Evolutionary conservation across 257 asterid genomes (phyloP), one percentile per base, ranked within the genome.

Genomic region (Leonotis leonurus): DNA sequence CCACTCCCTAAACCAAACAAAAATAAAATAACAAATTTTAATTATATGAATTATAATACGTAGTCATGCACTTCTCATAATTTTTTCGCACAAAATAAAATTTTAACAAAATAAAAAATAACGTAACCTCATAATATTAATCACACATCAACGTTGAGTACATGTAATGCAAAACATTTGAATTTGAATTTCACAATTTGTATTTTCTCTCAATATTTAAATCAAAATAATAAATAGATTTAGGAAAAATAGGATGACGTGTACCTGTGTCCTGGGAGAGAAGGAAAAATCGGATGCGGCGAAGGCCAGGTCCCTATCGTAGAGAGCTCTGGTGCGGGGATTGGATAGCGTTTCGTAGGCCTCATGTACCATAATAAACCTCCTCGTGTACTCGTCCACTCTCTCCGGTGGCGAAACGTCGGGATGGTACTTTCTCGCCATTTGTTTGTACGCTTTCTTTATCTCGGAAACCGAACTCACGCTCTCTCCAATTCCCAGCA

Each of bases 291-390:
- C 72, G 11, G 27, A 32, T 0, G 77, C 81, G 16, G 77, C 81
- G 17, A 53, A 37, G 3, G 80, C 77, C 68, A 83, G 51, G 61
- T 78, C 78, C 39, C 68, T n/a, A 26, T 85, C 94, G 44, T 85
- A 85, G 70, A 60, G 17, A 45, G 84, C 81, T 43, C 77, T 66
- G 0, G 53, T 77, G 16, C 67, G 68, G 6, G 90, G 86, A 65
- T 83, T 71, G 5, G 94, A 83, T 1, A 85, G 88, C 2, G 94
- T 85, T 13, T 85, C 83, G 50, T 85, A 85, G 8, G 94, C 94
- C 64, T 80, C 70, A 3, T 73, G 70, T 41, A 77, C 84, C 84
- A 51, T 39, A n/a, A 85, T 71, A 46, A 85, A 85, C 56, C 80
- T 73, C 76, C 55, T 40, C 3, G 88, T 81, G 27, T 78, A 27